These are phyloP conservation scores for Euphorbia lathyris DNA, from an alignment of 345 rosid species.

Conservation along the genomic window DNA sequence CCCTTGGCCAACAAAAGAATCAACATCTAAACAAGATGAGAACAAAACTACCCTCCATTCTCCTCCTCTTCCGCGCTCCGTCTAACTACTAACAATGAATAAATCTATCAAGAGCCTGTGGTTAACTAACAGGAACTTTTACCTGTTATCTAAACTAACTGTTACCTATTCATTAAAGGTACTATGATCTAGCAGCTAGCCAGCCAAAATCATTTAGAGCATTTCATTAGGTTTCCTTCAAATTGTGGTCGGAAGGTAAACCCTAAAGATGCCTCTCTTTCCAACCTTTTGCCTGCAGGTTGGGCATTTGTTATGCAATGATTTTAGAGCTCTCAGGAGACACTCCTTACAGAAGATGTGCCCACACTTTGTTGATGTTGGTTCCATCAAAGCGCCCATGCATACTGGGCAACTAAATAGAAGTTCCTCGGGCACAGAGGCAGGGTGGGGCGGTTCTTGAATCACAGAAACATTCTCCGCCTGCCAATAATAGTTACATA, in stretches of 20 bases:
- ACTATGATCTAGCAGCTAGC: background rate
- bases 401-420: constrained; percentile 22
- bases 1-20: background rate
- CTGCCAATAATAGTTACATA: constrained; percentile 2
- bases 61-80: background rate
- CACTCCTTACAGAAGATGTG: constrained; percentile 28
- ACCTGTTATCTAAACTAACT: background rate
- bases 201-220: background rate
- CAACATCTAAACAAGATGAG: background rate
- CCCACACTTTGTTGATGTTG: constrained; percentile 22
- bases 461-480: background rate
- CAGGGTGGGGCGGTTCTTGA: background rate
- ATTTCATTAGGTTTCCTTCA: background rate
- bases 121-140: background rate
- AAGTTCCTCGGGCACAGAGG: constrained; percentile 5
- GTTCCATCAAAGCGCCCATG: constrained; percentile 18
- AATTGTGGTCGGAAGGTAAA: constrained; percentile 17
- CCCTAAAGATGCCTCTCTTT: constrained; percentile 18
- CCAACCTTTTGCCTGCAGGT: constrained; percentile 25
- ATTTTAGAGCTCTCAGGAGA: constrained; percentile 10
- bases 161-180: constrained; percentile 4
- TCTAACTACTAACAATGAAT: background rate
- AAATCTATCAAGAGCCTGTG: background rate
- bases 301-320: constrained; percentile 18
- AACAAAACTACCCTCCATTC: background rate